A percentile compares a stretch with the other conserved stretches of the same genome.
Evolutionary conservation across 768 basidiomycete species (phyloP).

Genomic region (Dioszegia crocea): DNA sequence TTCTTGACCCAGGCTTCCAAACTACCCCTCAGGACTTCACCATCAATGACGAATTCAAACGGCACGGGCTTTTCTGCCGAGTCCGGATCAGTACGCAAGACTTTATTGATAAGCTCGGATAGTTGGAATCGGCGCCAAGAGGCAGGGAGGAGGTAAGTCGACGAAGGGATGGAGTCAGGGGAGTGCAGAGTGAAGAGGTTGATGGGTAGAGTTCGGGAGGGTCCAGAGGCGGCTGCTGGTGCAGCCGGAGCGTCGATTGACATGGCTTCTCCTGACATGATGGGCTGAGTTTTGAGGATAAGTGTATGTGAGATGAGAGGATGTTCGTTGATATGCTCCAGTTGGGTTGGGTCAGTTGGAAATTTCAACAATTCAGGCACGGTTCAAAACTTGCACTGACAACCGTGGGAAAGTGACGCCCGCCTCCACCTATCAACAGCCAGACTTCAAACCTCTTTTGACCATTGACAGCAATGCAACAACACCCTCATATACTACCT

Average conservation of each 20-base stretch:
- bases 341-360: background rate
- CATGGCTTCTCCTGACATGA: slow-evolving; percentile 13
- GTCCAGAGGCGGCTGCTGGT: slow-evolving; percentile 3
- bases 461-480: slow-evolving; percentile 21
- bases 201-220: slow-evolving; percentile 39
- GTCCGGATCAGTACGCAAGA: slow-evolving; percentile 58
- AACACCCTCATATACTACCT: slow-evolving; percentile 31
- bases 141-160: slow-evolving; percentile 88
- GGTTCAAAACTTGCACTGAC: background rate
- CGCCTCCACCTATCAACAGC: background rate
- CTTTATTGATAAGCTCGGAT: slow-evolving; percentile 94
- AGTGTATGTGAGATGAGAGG: background rate
- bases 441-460: background rate
- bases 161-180: slow-evolving; percentile 68
- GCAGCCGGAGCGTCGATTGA: background rate
- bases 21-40: slow-evolving; percentile 69
- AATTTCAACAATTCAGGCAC: slow-evolving; percentile 8
- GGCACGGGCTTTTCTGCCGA: slow-evolving; percentile 60
- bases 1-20: slow-evolving; percentile 65
- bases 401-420: slow-evolving; percentile 21
- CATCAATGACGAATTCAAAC: slow-evolving; percentile 85
- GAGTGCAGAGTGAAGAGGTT: slow-evolving; percentile 68
- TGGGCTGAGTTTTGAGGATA: background rate
- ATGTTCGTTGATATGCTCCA: background rate
- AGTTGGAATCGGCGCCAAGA: slow-evolving; percentile 93